Evolutionary conservation across 176 grass and related monocot genomes (phyloP), one percentile per base, ranked within the genome.

Genomic region (Eleusine coracana): DNA sequence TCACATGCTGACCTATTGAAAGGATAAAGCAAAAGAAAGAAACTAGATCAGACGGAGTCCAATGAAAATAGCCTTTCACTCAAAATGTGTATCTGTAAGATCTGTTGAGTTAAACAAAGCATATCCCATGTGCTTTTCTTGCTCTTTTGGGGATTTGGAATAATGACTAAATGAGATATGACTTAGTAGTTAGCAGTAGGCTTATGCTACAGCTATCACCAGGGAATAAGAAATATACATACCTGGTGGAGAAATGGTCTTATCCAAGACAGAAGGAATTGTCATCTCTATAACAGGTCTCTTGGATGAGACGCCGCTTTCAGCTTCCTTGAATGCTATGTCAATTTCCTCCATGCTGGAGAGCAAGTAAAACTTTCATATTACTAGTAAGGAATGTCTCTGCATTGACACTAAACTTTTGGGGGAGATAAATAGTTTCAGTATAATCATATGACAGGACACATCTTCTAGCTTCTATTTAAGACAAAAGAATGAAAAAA

Each of bases 241-340:
- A 93, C 96, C 96, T 74, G 93, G 85, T 40, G 96, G 96, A 49
- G 96, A 98, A 75, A 98, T 98, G 67, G 93, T 95, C 76, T 85
- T 91, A 90, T 98, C 96, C 82, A 98, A 84, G 51, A 93, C 91
- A 73, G 96, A 98, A 88, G 92, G 96, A 86, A 98, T 95, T 15
- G 93, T 98, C 96, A 98, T 95, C 82, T 98, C 93, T 77, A 98
- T 98, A 69, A 98, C 44, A 86, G 96, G 96, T 81, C 96, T 98
- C 83, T 81, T 95, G 72, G 96, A 98, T 68, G 91, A 86, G 87
- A 93, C 34, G 2, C 96, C 93, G 6, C 34, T 83, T 75, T 82
- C 83, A 58, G 96, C 96, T 87, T 98, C 96, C 82, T 70, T 98
- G 73, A 89, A 91, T 17, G 93, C 96, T 66, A 82, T 16, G 74